Base-by-base conservation (phyloP, 2,329 filamentous ascomycete genomes). In the Colletotrichum shisoi region DNA sequence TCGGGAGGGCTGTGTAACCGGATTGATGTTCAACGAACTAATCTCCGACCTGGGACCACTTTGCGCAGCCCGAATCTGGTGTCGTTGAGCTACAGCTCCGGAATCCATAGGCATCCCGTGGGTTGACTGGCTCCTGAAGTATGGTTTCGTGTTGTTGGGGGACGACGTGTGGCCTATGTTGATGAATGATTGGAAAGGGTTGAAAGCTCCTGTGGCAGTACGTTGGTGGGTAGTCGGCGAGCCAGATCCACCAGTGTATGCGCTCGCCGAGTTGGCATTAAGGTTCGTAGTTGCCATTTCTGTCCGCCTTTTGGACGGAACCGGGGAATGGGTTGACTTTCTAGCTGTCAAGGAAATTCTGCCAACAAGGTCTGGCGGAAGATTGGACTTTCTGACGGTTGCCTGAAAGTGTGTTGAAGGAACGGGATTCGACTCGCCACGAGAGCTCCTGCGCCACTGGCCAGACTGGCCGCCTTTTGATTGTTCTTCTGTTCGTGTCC, bases 321-420 rank as follows among this genome's bases (percentile, higher is more conserved):
- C 52, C 21, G n/a, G 13, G 4, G 52, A 40, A 15, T 13, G 13
- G 12, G 57, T 60, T 9, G 65, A 44, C 34, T 68, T 65, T 34
- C 56, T 65, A 19, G 61, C 56, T 49, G 65, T 51, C 27, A 56
- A 40, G 24, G 34, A 54, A 24, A 49, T 44, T 46, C 54, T 65
- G 31, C 49, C 44, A 19, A 44, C 48, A 37, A 68, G 54, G 11
- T 65, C 65, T 45, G 65, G 27, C 34, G 61, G 56, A 3, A 56
- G 24, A 48, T 59, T 56, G 4, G 54, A 56, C 42, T 45, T 67
- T 24, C 54, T 58, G 24, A 51, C 49, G 4, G 46, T 54, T 31
- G 44, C 39, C 19, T 44, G 37, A 27, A 49, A 44, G 40, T 37
- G 7, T 19, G 31, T 40, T 12, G 52, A 63, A 27, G 31, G 9